These are phyloP conservation scores for Aethionema arabicum DNA, from an alignment of 345 rosid species.

Conservation along the genomic window DNA sequence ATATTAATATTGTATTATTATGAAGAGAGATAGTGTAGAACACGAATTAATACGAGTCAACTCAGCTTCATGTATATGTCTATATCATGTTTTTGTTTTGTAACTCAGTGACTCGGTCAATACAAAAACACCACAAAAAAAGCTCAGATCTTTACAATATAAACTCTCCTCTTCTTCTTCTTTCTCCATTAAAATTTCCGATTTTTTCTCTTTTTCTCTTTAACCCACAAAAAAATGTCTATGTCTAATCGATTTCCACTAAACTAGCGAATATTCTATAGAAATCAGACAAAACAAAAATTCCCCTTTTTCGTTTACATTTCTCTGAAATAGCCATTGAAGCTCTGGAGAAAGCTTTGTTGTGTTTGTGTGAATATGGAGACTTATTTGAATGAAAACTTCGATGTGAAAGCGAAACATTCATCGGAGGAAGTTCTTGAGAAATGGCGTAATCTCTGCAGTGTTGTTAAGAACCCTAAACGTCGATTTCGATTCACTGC, in stretches of 20 bases:
- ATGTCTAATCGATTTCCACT: slow-evolving; percentile 1
- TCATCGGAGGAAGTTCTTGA: slow-evolving; percentile 60
- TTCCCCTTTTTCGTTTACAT: not conserved
- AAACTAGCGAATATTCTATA: slow-evolving; percentile 18
- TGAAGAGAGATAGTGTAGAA: slow-evolving; percentile 12
- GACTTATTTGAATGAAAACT: slow-evolving; percentile 60
- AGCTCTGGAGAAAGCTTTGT: not conserved
- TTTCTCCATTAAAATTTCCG: slow-evolving; percentile 33
- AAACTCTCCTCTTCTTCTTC: slow-evolving; percentile 9
- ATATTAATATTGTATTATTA: not conserved
- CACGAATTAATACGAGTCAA: slow-evolving; percentile 37
- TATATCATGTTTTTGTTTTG: not conserved
- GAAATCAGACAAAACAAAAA: not conserved
- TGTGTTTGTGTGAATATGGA: slow-evolving; percentile 48
- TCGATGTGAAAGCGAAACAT: slow-evolving; percentile 68
- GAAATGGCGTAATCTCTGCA: slow-evolving; percentile 71
- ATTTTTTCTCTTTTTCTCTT: slow-evolving; percentile 21
- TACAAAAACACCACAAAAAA: slow-evolving; percentile 5
- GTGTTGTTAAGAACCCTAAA: slow-evolving; percentile 83
- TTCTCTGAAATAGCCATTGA: slow-evolving; percentile 1
- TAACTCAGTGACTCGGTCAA: slow-evolving; percentile 34
- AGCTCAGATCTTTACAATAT: slow-evolving; percentile 21
- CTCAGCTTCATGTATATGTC: slow-evolving; percentile 24
- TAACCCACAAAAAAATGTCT: slow-evolving; percentile 21
- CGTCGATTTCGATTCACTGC: slow-evolving; percentile 85